Conservation (phyloP, 176 grass and related monocot species). For the Carex pumila region DNA sequence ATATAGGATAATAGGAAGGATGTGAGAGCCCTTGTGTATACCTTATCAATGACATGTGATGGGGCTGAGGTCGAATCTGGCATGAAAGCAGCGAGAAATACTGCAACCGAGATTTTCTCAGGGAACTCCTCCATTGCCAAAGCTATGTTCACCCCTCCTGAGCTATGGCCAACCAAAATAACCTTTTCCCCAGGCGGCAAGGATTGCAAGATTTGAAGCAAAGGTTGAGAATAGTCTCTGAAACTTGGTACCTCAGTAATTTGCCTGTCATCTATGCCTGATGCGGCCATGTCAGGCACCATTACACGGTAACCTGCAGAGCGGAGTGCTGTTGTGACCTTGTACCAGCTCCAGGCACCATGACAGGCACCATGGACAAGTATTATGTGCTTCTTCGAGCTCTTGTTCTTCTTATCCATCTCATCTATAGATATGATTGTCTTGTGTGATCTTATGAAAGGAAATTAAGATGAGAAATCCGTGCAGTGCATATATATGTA, state of each 20-base stretch:
- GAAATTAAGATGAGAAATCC: too few species aligned
- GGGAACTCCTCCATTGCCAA: slow-evolving; percentile 73
- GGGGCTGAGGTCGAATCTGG: slow-evolving; percentile 36
- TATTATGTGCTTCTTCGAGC: slow-evolving; percentile 38
- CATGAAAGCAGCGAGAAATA: slow-evolving; percentile 78
- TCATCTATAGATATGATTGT: background rate
- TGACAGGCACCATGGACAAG: slow-evolving; percentile 70
- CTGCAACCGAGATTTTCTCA: slow-evolving; percentile 59
- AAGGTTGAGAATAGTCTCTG: slow-evolving; percentile 55
- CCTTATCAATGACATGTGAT: slow-evolving; percentile 43
- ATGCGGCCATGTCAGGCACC: slow-evolving; percentile 60
- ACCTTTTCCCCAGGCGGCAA: slow-evolving; percentile 48
- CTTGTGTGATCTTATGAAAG: background rate
- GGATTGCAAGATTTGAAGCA: slow-evolving; percentile 44
- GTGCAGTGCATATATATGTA: too few species aligned
- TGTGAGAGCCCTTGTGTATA: background rate
- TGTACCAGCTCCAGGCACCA: slow-evolving; percentile 85
- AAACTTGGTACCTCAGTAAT: slow-evolving; percentile 52
- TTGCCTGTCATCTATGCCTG: slow-evolving; percentile 49
- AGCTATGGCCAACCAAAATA: slow-evolving; percentile 69
- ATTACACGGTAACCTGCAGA: slow-evolving; percentile 55
- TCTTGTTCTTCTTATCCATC: background rate
- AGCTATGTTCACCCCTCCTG: slow-evolving; percentile 52
- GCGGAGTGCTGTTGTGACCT: slow-evolving; percentile 43
- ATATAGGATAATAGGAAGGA: too few species aligned